Evolutionary conservation across 495 filamentous ascomycete species (phyloP).

Genomic region (Geopyxis carbonaria): DNA sequence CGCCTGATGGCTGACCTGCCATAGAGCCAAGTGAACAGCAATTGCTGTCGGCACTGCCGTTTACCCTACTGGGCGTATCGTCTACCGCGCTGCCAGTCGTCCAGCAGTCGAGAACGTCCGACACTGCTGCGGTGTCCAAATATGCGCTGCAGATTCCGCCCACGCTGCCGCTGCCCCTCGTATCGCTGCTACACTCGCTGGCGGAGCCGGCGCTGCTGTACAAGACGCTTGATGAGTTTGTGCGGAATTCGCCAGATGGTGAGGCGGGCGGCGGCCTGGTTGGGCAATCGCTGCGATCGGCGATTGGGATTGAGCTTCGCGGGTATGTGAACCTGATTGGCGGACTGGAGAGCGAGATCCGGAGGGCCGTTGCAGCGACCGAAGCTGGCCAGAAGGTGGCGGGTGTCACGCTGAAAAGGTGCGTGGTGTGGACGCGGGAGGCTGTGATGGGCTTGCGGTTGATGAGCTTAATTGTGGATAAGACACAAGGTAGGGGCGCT

Average conservation of each 20-base stretch:
- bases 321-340: conserved; percentile 88
- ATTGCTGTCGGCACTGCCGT: conserved; percentile 81
- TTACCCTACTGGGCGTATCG: conserved; percentile 83
- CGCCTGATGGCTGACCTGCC: not conserved
- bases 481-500: conserved; percentile 59
- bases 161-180: conserved; percentile 63
- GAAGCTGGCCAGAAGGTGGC: conserved; percentile 52
- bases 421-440: conserved; percentile 92
- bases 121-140: conserved; percentile 11
- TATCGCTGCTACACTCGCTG: conserved; percentile 73
- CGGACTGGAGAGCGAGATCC: conserved; percentile 84
- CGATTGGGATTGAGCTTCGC: conserved; percentile 66
- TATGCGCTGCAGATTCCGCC: conserved; percentile 38
- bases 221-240: conserved; percentile 57
- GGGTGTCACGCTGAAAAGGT: conserved; percentile 89
- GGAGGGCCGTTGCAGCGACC: conserved; percentile 45
- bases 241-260: conserved; percentile 50
- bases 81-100: conserved; percentile 67
- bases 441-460: conserved; percentile 90
- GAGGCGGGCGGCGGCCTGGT: conserved; percentile 43
- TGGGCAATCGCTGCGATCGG: conserved; percentile 85
- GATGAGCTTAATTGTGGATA: conserved; percentile 85
- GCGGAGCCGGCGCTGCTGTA: conserved; percentile 90
- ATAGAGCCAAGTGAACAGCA: conserved; percentile 39
- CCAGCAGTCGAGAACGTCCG: conserved; percentile 25